Percentiles rank a stretch among this genome's conserved stretches.
phyloP scores from a whole-genome alignment of 2,329 filamentous ascomycete species.

The Monosporascus sp. region DNA sequence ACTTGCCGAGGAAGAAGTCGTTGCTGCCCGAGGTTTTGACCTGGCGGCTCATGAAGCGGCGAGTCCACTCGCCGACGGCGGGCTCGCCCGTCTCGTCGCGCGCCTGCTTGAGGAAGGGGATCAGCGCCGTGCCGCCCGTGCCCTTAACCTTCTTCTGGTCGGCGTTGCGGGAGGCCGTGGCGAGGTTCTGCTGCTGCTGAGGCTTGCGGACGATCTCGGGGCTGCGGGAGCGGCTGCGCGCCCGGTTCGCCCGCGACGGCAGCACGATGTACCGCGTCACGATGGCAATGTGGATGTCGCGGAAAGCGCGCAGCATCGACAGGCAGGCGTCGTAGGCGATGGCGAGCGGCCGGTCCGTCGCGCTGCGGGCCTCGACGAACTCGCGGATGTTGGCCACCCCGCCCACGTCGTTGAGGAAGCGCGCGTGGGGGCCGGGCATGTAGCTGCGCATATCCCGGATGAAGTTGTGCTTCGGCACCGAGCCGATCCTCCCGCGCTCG shows the following conservation, averaged over 20 bases:
- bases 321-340: conserved; percentile 89
- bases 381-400: conserved; percentile 80
- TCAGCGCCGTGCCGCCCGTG: conserved; percentile 88
- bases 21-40: conserved; percentile 42
- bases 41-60: conserved; percentile 50
- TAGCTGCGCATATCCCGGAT: conserved; percentile 95
- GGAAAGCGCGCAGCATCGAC: conserved; percentile 60
- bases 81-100: conserved; percentile 93
- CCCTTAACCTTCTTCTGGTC: conserved; percentile 65
- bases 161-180: conserved; percentile 46
- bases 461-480: conserved; percentile 70
- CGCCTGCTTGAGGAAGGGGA: conserved; percentile 94
- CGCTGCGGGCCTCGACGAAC: conserved; percentile 61
- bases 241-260: conserved; percentile 70
- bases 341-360: conserved; percentile 57
- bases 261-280: conserved; percentile 94
- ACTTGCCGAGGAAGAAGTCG: conserved; percentile 55
- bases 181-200: conserved; percentile 47
- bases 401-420: conserved; percentile 77
- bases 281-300: conserved; percentile 94
- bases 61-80: conserved; percentile 64
- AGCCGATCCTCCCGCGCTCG: conserved; percentile 36
- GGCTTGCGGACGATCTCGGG: conserved; percentile 42
- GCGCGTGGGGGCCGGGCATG: conserved; percentile 90
- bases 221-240: conserved; percentile 54